These are phyloP conservation scores for Alternaria novae-zelandiae DNA, from an alignment of 2,329 filamentous ascomycete genomes.

Conservation along the genomic window DNA sequence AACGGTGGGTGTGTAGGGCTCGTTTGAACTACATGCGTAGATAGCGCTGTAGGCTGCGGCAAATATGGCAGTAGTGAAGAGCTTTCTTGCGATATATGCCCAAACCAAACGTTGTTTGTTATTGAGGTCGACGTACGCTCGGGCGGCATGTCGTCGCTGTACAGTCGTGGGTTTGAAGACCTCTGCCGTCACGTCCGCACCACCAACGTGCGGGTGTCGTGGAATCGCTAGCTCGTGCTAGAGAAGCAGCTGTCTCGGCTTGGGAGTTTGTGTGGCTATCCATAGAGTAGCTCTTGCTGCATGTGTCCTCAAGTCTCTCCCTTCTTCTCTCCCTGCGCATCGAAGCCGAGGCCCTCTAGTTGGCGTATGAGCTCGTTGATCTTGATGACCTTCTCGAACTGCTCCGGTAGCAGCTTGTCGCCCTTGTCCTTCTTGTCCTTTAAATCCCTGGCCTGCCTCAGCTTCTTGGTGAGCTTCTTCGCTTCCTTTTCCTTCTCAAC, in stretches of 20 bases:
- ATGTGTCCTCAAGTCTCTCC: slow-evolving; percentile 36
- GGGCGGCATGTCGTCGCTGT: not conserved
- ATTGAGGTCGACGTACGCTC: not conserved
- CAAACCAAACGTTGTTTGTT: not conserved
- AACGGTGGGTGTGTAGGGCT: not conserved
- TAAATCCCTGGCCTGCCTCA: slow-evolving; percentile 90
- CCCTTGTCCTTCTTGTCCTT: slow-evolving; percentile 90
- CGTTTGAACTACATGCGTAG: not conserved
- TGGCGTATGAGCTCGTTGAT: slow-evolving; percentile 93
- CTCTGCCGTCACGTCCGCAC: not conserved
- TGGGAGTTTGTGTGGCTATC: not conserved
- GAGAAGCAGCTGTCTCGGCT: not conserved
- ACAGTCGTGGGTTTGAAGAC: not conserved
- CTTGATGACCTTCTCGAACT: slow-evolving; percentile 96
- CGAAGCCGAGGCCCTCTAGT: slow-evolving; percentile 82
- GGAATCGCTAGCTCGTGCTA: not conserved
- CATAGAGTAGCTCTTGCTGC: not conserved
- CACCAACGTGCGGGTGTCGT: not conserved
- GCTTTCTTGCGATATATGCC: not conserved
- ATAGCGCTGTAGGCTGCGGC: not conserved
- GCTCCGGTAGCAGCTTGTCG: slow-evolving; percentile 83
- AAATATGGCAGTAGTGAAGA: not conserved
- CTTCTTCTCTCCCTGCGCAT: slow-evolving; percentile 74
- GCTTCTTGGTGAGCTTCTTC: slow-evolving; percentile 88
- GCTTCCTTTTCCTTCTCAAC: slow-evolving; percentile 91